A percentile compares a stretch with the other conserved stretches of the same genome.
Evolutionary conservation across 345 rosid genomes (phyloP).

Genomic region (Brassica incana): DNA sequence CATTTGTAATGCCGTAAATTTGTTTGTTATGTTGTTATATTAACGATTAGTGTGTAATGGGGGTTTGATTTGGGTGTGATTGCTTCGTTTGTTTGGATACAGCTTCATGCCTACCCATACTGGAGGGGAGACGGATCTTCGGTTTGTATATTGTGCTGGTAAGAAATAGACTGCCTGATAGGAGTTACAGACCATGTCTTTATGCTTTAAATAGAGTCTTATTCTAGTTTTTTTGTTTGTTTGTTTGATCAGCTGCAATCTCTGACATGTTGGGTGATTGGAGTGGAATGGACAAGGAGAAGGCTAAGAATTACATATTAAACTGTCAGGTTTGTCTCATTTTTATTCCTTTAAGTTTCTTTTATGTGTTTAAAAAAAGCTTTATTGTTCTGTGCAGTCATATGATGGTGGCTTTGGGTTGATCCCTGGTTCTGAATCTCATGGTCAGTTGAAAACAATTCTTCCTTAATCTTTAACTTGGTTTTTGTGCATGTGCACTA

Average conservation of each 20-base stretch:
- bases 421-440: constrained; percentile 90
- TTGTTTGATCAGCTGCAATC: constrained; percentile 65
- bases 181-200: constrained; percentile 1
- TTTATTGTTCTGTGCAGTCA: constrained; percentile 56
- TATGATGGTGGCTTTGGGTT: constrained; percentile 98
- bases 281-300: constrained; percentile 87
- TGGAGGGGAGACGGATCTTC: constrained; percentile 88
- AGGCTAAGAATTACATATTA: constrained; percentile 68
- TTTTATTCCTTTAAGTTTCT: not conserved
- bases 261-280: constrained; percentile 76
- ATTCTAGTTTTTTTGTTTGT: constrained; percentile 37
- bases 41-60: not conserved
- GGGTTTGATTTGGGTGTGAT: not conserved
- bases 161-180: constrained; percentile 37
- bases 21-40: not conserved
- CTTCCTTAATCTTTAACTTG: not conserved
- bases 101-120: constrained; percentile 86
- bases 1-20: not conserved
- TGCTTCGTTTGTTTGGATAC: constrained; percentile 31
- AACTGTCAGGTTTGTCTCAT: constrained; percentile 67
- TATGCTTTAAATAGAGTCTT: constrained; percentile 21
- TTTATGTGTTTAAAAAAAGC: constrained; percentile 29
- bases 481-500: not conserved
- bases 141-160: constrained; percentile 93
- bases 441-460: constrained; percentile 67